Conservation (phyloP, 257 asterid genomes). For the Dorcoceras hygrometricum region DNA sequence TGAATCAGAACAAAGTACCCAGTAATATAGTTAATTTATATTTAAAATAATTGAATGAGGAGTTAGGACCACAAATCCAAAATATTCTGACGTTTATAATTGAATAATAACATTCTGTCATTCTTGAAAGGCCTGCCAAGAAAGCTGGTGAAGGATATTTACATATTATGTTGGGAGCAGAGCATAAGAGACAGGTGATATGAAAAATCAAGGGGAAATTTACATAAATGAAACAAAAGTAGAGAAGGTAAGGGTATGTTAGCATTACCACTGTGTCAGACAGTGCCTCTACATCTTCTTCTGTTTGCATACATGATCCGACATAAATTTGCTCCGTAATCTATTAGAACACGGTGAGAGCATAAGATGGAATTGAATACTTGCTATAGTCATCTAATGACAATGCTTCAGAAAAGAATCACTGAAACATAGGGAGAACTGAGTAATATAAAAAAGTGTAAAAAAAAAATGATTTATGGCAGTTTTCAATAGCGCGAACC, state of each 20-base stretch:
- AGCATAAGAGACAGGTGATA: slow-evolving; percentile 13
- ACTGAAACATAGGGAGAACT: not conserved
- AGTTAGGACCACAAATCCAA: not conserved
- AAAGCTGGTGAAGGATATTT: not conserved
- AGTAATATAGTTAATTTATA: not conserved
- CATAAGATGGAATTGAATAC: slow-evolving; percentile 18
- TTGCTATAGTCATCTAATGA: slow-evolving; percentile 16
- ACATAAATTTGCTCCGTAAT: slow-evolving; percentile 94
- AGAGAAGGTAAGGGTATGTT: slow-evolving; percentile 14
- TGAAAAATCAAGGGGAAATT: slow-evolving; percentile 10
- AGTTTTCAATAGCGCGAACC: not conserved
- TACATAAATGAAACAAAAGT: slow-evolving; percentile 15
- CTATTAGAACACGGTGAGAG: slow-evolving; percentile 39
- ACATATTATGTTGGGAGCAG: not conserved
- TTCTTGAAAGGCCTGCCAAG: not conserved
- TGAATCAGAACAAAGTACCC: slow-evolving; percentile 11
- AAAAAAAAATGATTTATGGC: slow-evolving; percentile 3
- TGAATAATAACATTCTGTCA: too few relatives aligned
- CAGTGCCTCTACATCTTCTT: slow-evolving; percentile 67
- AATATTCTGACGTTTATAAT: not conserved
- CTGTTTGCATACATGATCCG: slow-evolving; percentile 91
- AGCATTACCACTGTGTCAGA: slow-evolving; percentile 59
- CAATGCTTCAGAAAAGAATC: slow-evolving; percentile 4
- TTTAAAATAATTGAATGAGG: not conserved
- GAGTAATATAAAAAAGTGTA: slow-evolving; percentile 8